phyloP scores from a whole-genome alignment of 176 grass and related monocot species.

The Juncus inflexus region DNA sequence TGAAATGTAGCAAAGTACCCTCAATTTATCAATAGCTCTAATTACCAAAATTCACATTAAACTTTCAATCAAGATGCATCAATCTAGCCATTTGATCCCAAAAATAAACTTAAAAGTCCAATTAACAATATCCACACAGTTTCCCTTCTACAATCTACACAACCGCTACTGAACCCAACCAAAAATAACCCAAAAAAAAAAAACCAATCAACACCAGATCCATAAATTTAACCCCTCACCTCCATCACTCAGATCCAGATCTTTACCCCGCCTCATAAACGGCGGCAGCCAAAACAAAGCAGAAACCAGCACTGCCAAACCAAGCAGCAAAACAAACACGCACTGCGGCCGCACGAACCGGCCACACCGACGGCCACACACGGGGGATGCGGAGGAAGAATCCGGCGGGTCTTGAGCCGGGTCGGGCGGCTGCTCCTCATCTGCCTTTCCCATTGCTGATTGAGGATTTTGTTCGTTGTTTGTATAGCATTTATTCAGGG shows the following conservation, averaged over 20 bases:
- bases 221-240: conserved; percentile 33
- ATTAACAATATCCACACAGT: too few relatives aligned
- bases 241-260: conserved; percentile 22
- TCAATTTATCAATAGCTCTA: too few relatives aligned
- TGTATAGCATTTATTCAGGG: conserved; percentile 11
- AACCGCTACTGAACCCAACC: background rate
- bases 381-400: background rate
- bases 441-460: conserved; percentile 26
- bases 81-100: background rate
- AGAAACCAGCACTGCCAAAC: conserved; percentile 36
- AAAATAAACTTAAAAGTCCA: background rate
- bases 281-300: conserved; percentile 48
- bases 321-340: conserved; percentile 24
- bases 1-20: too few relatives aligned
- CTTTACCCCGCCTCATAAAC: conserved; percentile 14
- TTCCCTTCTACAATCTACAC: too few relatives aligned
- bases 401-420: conserved; percentile 9
- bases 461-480: conserved; percentile 4
- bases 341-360: conserved; percentile 27
- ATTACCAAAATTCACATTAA: too few relatives aligned
- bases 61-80: too few relatives aligned
- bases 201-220: conserved; percentile 13
- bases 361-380: background rate
- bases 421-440: conserved; percentile 15
- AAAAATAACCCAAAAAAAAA: conserved; percentile 7